Evolutionary conservation across 306 rosid species (phyloP), one percentile per base, ranked within the genome.

Genomic region (Carpinus fangiana): DNA sequence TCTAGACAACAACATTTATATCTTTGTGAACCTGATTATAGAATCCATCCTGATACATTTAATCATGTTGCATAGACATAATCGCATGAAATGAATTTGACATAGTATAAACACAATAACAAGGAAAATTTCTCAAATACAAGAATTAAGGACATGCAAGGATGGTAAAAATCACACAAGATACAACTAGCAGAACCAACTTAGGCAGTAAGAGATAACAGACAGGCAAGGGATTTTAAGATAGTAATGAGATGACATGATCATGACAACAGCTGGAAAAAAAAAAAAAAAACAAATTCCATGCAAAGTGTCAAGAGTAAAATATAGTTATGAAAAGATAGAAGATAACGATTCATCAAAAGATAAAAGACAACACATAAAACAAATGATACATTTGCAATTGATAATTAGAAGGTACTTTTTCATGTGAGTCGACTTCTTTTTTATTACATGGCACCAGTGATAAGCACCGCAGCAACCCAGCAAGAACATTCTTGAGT

Each of bases 381-480:
- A 45, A 72, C 50, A 65, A 55, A 77, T 20, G 41, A 65, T 16
- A 45, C 69, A 66, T 66, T 74, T 70, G 38, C 50, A 77, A 65
- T 56, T 52, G 72, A 65, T 36, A 47, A 53, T 59, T 61, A 82
- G 79, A 74, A 54, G 26, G 72, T 84, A 95, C 98, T 87, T 90
- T 85, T 78, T 84, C 84, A 73, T 69, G 59, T 60, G 86, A 87
- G 84, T 82, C 83, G 70, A 43, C 86, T 82, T 86, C 90, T 82
- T 65, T 80, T 82, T 61, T 84, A 82, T 90, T 88, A 88, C 90
- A 86, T 17, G 98, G 91, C 88, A 95, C 86, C 81, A 95, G 88
- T 3, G 87, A 88, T 87, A 95, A 83, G 91, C 98, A 91, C 73
- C 72, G 90, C 69, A 81, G 87, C 84, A 95, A 82, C 82, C 98